Conservation (phyloP, 2,329 filamentous ascomycete genomes). For the Fonsecaea pugnacius region DNA sequence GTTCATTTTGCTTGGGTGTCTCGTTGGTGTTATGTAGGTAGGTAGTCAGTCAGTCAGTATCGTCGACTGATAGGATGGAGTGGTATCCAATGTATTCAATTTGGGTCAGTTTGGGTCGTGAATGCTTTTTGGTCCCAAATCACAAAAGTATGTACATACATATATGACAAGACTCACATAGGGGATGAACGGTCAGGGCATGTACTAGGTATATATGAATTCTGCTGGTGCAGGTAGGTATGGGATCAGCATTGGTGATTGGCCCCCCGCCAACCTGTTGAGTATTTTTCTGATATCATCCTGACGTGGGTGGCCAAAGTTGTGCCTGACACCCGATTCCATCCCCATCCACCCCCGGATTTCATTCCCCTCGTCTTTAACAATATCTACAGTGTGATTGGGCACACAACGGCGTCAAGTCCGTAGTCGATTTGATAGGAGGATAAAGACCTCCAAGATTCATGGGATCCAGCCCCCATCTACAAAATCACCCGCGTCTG, state of each 20-base stretch:
- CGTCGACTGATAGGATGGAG: no score
- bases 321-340: no score
- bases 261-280: not conserved
- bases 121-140: no score
- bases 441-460: not conserved
- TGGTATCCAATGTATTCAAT: no score
- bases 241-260: not conserved
- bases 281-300: slow-evolving; percentile 3
- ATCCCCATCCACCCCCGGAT: not conserved
- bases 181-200: not conserved
- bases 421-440: no score
- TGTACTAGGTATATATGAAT: not conserved
- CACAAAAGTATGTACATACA: not conserved
- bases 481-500: not conserved
- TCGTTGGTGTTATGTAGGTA: no score
- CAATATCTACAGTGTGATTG: not conserved
- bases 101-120: no score
- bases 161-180: not conserved
- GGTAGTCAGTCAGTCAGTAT: no score
- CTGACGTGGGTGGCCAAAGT: not conserved
- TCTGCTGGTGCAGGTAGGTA: not conserved
- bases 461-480: not conserved
- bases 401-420: no score
- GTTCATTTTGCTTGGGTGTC: not conserved
- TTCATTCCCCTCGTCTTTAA: not conserved